Evolutionary conservation across 225 moss, liverwort and hornwort species (phyloP), one percentile per base, ranked within the genome.

Genomic region (Marchantia polymorpha): DNA sequence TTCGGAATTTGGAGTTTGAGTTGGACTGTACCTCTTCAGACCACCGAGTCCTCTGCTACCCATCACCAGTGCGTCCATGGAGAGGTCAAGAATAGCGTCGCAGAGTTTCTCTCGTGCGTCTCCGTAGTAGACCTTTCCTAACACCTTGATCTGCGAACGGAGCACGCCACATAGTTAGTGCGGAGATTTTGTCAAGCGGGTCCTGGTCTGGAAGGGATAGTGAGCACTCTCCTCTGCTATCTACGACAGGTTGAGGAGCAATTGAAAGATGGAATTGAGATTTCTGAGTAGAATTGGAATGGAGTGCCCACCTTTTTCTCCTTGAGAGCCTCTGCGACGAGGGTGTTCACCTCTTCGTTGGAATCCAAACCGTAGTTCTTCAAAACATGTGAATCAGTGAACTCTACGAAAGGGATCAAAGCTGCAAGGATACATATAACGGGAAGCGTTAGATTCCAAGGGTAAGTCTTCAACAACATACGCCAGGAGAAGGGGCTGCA

Each of bases 31-130:
- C 91, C 92, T 95, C 79, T 88, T 91, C 6, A 95, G 78, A 69
- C 85, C 79, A 54, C 95, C 91, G 12, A 92, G 83, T 25, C 95
- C 95, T 39, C 95, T 89, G 82, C 93, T 93, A 27, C 95, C 95
- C 92, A 95, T 84, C 13, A 95, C 82, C 81, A 95, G 79, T 20
- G 92, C 81, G 86, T 95, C 91, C 26, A 95, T 76, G 58, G 91
- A 90, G 74, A 86, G 75, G 52, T 91, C 92, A 52, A 85, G 48
- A 52, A 92, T 87, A 60, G 95, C 83, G 75, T 95, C 90, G 76
- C 83, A 72, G 11, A 95, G 82, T 53, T 85, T 78, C 64, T 90
- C 90, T 64, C 88, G 81, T 0, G 89, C 87, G 76, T 95, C 95
- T 69, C 95, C 95, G 85, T 90, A 95, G 55, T 92, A 95, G 12